Conservation (phyloP, 1,139 yeast species). For the Pneumocystis sp. region DNA sequence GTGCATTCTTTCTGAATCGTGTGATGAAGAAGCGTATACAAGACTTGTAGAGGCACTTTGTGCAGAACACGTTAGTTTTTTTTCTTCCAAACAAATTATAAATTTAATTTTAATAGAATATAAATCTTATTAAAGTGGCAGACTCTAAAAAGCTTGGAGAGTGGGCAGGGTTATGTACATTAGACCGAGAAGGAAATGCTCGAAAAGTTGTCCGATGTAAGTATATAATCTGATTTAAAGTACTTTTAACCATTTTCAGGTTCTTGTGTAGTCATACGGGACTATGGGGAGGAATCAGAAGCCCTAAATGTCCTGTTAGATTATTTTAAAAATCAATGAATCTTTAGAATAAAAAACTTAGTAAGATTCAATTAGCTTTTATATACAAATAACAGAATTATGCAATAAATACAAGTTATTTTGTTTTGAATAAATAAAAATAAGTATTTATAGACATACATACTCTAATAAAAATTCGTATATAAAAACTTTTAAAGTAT, state of each 20-base stretch:
- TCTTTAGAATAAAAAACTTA: slow-evolving; percentile 14
- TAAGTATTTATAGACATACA: too few species aligned
- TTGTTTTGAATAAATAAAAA: too few species aligned
- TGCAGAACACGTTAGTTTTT: slow-evolving; percentile 47
- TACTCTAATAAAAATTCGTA: too few species aligned
- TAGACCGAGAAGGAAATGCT: slow-evolving; percentile 99
- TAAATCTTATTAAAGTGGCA: slow-evolving; percentile 97
- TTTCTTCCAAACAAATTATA: background rate
- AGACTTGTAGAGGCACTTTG: slow-evolving; percentile 98
- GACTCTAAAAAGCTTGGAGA: slow-evolving; percentile 99
- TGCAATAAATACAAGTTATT: too few species aligned
- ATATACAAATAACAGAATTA: too few species aligned
- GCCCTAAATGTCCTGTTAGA: slow-evolving; percentile 95
- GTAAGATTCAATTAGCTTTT: background rate
- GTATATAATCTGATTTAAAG: slow-evolving; percentile 44
- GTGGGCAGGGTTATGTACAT: slow-evolving; percentile 99
- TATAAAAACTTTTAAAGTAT: too few species aligned
- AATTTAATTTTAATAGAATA: slow-evolving; percentile 30
- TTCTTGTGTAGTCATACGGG: background rate
- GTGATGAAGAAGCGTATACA: slow-evolving; percentile 92
- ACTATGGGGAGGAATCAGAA: slow-evolving; percentile 97
- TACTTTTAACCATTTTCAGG: background rate
- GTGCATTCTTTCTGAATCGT: slow-evolving; percentile 95
- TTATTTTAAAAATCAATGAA: slow-evolving; percentile 82
- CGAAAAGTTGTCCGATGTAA: slow-evolving; percentile 99